Conservation (phyloP, 768 basidiomycete species). For the Amanita jacksonii region DNA sequence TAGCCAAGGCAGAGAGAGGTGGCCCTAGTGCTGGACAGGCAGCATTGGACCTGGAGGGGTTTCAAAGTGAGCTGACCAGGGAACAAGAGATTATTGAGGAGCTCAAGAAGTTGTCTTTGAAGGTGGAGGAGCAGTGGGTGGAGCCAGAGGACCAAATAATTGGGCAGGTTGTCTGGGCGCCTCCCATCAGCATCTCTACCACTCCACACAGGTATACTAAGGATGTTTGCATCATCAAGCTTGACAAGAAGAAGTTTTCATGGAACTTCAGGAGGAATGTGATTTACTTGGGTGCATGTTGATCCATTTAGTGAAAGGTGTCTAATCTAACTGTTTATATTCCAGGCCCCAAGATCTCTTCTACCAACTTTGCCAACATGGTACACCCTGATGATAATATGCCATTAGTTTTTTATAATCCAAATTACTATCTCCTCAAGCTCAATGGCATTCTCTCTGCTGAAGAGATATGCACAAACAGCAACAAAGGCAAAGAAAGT, state of each 20-base stretch:
- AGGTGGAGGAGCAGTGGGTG: slow-evolving; percentile 24
- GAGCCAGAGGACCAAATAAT: slow-evolving; percentile 24
- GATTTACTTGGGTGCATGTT: slow-evolving; percentile 26
- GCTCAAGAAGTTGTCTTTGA: slow-evolving; percentile 25
- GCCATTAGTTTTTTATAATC: slow-evolving; percentile 20
- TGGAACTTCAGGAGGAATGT: slow-evolving; percentile 23
- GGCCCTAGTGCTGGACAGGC: slow-evolving; percentile 11
- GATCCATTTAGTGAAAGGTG: slow-evolving; percentile 15
- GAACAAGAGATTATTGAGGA: slow-evolving; percentile 16
- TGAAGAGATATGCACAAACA: slow-evolving; percentile 21
- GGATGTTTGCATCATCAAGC: slow-evolving; percentile 30
- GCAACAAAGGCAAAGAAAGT: slow-evolving; percentile 14
- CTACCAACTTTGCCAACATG: slow-evolving; percentile 15
- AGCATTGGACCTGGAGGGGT: slow-evolving; percentile 12
- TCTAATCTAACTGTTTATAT: slow-evolving; percentile 17
- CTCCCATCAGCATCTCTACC: slow-evolving; percentile 24
- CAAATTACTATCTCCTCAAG: slow-evolving; percentile 21
- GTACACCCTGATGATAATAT: slow-evolving; percentile 12
- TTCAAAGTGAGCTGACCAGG: slow-evolving; percentile 13
- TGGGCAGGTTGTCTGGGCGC: slow-evolving; percentile 30
- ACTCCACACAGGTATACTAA: slow-evolving; percentile 23
- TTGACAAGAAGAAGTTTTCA: slow-evolving; percentile 29
- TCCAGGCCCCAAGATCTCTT: slow-evolving; percentile 17
- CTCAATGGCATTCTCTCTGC: slow-evolving; percentile 22
- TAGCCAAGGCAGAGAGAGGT: slow-evolving; percentile 13